Conservation (phyloP, 768 basidiomycete species). For the Epithele typhae region DNA sequence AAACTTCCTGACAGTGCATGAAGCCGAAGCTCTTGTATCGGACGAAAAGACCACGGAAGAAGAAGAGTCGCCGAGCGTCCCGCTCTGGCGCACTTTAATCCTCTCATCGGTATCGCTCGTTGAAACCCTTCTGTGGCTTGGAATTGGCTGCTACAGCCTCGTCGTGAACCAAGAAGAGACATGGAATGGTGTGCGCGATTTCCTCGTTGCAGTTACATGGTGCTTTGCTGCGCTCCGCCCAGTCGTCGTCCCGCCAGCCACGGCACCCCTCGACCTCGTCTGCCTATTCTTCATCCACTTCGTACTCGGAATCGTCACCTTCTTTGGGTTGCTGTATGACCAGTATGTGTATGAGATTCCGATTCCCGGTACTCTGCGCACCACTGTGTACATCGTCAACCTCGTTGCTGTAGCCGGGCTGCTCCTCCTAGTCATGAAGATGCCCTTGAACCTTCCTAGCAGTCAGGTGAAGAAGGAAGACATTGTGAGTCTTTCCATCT, state of each 20-base stretch:
- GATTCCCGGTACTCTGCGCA: conserved; percentile 30
- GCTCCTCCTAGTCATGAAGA: conserved; percentile 45
- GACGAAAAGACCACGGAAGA: conserved; percentile 4
- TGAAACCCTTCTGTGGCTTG: conserved; percentile 56
- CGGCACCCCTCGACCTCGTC: conserved; percentile 63
- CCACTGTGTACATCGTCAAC: conserved; percentile 35
- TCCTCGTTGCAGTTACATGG: conserved; percentile 58
- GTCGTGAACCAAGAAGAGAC: conserved; percentile 26
- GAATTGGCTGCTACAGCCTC: conserved; percentile 50
- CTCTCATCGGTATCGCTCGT: conserved; percentile 52
- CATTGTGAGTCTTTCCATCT: conserved; percentile 45
- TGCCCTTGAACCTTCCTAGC: conserved; percentile 69
- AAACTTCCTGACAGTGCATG: conserved; percentile 22
- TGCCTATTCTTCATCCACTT: conserved; percentile 50
- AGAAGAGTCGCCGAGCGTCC: conserved; percentile 22
- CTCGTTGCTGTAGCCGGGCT: conserved; percentile 39
- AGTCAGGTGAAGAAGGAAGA: conserved; percentile 44
- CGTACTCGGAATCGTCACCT: conserved; percentile 38
- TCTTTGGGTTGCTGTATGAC: conserved; percentile 55
- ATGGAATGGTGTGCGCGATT: conserved; percentile 35
- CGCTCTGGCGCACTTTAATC: conserved; percentile 59
- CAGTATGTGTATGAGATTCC: conserved; percentile 38
- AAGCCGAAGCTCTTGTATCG: conserved; percentile 24
- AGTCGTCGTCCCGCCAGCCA: conserved; percentile 46
- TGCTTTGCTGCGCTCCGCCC: conserved; percentile 59